phyloP scores from a whole-genome alignment of 2,329 filamentous ascomycete species.

The Calonectria hongkongensis region DNA sequence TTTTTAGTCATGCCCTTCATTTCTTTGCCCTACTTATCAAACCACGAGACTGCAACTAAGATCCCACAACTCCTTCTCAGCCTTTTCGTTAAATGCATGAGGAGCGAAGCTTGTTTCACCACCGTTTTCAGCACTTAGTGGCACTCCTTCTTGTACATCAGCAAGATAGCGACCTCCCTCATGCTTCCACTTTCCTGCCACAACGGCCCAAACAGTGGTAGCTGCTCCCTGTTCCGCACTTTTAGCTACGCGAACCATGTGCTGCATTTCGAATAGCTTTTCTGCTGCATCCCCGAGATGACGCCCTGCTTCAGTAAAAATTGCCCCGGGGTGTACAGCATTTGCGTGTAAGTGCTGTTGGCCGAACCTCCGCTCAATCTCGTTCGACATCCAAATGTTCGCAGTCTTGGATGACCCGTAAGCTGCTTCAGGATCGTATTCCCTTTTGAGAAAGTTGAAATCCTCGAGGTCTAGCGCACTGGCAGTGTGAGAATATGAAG shows the following conservation, averaged over 20 bases:
- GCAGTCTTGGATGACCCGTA: background rate
- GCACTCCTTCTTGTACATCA: too few species aligned
- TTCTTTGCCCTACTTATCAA: too few species aligned
- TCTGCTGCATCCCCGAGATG: background rate
- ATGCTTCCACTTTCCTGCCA: background rate
- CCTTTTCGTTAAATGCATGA: too few species aligned
- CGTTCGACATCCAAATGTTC: background rate
- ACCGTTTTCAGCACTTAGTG: too few species aligned
- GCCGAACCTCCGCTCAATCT: background rate
- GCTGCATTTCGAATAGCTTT: background rate
- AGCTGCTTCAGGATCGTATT: background rate
- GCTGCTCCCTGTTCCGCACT: background rate
- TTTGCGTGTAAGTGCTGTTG: background rate
- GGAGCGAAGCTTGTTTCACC: too few species aligned
- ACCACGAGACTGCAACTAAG: too few species aligned
- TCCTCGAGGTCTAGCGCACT: background rate
- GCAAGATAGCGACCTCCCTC: too few species aligned
- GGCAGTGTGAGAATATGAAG: background rate
- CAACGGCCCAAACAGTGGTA: background rate
- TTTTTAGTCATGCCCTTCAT: too few species aligned
- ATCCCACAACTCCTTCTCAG: too few species aligned
- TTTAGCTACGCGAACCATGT: background rate
- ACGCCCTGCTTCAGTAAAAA: background rate
- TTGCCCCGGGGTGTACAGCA: background rate
- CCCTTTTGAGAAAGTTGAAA: background rate